phyloP scores from a whole-genome alignment of 1,284 basidiomycete species.

The Leccinum pallidistipes region DNA sequence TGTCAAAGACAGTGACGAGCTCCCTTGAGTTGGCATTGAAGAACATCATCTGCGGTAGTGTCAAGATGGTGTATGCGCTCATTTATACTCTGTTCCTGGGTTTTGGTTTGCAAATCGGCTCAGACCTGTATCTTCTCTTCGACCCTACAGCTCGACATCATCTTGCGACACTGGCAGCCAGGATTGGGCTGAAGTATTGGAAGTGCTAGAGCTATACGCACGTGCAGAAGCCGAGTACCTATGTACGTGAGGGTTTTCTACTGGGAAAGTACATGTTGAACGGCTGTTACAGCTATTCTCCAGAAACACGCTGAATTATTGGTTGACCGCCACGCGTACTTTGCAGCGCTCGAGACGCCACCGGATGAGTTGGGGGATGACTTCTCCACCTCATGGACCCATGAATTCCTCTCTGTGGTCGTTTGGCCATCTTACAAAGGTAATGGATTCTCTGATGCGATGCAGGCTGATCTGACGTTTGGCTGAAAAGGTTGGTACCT shows the following conservation, averaged over 20 bases:
- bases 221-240: conserved; percentile 79
- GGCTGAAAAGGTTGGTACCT: conserved; percentile 59
- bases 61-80: conserved; percentile 88
- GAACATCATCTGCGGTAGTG: conserved; percentile 84
- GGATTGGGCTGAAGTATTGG: conserved; percentile 48
- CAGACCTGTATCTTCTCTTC: conserved; percentile 80
- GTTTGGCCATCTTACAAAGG: conserved; percentile 64
- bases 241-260: conserved; percentile 53
- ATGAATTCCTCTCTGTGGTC: conserved; percentile 50
- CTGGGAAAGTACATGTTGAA: conserved; percentile 8
- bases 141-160: conserved; percentile 59
- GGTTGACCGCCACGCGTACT: conserved; percentile 52
- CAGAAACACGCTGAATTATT: conserved; percentile 71
- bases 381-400: conserved; percentile 64
- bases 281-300: conserved; percentile 57
- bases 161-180: conserved; percentile 52
- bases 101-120: conserved; percentile 87
- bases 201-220: conserved; percentile 61
- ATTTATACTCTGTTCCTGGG: conserved; percentile 90
- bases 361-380: conserved; percentile 51
- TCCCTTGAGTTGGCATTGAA: conserved; percentile 87
- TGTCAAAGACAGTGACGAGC: conserved; percentile 62
- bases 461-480: conserved; percentile 16
- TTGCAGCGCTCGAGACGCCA: conserved; percentile 42
- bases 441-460: conserved; percentile 26